These are phyloP conservation scores for Scenedesmus sp. DNA, from an alignment of 163 green algal genomes.

Conservation along the genomic window DNA sequence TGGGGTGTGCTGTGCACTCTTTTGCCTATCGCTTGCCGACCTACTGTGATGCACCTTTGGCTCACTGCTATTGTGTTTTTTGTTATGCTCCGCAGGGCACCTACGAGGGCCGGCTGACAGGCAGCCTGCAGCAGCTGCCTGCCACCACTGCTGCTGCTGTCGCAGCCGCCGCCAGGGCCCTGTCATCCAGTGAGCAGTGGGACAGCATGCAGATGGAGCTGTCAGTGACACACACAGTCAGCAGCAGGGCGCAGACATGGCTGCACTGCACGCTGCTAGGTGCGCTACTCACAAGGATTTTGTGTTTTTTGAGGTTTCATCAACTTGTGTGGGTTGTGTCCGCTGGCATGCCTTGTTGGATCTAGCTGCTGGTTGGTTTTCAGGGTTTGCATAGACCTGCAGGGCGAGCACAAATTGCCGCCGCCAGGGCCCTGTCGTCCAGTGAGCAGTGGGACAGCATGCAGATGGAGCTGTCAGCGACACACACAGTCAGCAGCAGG, in stretches of 20 bases:
- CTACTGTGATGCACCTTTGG: not conserved
- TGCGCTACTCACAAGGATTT: not conserved
- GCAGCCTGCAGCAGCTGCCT: not conserved
- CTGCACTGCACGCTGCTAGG: not conserved
- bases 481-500: not conserved
- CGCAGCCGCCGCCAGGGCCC: not conserved
- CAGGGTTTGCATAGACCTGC: too few relatives aligned
- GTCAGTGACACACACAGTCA: not conserved
- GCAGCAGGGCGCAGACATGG: not conserved
- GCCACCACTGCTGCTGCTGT: not conserved
- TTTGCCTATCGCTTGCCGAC: not conserved
- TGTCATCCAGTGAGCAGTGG: not conserved
- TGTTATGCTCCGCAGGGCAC: not conserved
- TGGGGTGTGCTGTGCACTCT: not conserved
- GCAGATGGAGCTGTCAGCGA: not conserved
- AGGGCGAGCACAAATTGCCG: too few relatives aligned
- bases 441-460: not conserved
- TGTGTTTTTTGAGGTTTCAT: not conserved
- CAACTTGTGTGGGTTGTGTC: not conserved
- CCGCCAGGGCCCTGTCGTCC: not conserved
- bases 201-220: conserved; percentile 5
- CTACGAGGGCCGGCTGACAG: not conserved
- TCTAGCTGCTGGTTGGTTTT: too few relatives aligned
- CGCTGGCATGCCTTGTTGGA: too few relatives aligned
- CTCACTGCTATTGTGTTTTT: not conserved